Percentiles rank a stretch among this genome's conserved stretches.
These are phyloP conservation scores for Phaeosphaeriaceae sp. DNA, from an alignment of 2,329 filamentous ascomycete genomes.

Conservation along the genomic window DNA sequence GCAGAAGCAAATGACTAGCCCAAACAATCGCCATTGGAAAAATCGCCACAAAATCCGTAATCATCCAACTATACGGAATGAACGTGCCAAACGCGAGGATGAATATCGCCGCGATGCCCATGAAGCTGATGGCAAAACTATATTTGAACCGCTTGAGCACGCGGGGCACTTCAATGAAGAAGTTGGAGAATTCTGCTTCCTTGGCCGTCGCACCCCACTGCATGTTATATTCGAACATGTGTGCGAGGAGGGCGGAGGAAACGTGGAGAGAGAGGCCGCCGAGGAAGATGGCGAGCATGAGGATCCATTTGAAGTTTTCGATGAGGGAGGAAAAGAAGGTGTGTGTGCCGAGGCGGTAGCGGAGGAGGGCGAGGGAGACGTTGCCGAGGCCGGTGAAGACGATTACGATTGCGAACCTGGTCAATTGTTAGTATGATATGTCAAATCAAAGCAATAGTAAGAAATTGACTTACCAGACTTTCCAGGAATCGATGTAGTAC, in stretches of 20 bases:
- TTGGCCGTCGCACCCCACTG: slow-evolving; percentile 85
- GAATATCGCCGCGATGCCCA: slow-evolving; percentile 67
- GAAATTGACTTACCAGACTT: slow-evolving; percentile 58
- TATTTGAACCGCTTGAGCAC: slow-evolving; percentile 79
- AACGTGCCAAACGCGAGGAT: slow-evolving; percentile 67
- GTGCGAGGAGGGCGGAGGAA: slow-evolving; percentile 77
- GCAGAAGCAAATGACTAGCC: slow-evolving; percentile 73
- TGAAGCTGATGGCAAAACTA: slow-evolving; percentile 69
- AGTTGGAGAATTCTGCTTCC: slow-evolving; percentile 81
- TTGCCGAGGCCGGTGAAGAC: slow-evolving; percentile 72
- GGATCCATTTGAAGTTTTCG: slow-evolving; percentile 70
- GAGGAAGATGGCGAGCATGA: slow-evolving; percentile 78
- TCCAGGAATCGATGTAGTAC: slow-evolving; percentile 79
- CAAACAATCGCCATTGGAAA: slow-evolving; percentile 74
- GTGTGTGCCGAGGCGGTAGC: slow-evolving; percentile 68
- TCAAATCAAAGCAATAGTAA: not conserved
- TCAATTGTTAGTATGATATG: not conserved
- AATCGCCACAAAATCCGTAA: slow-evolving; percentile 68
- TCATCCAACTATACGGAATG: slow-evolving; percentile 65
- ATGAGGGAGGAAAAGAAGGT: slow-evolving; percentile 59
- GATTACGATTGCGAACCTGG: slow-evolving; percentile 64
- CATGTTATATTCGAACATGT: slow-evolving; percentile 89
- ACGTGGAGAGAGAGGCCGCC: slow-evolving; percentile 84
- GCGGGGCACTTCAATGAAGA: slow-evolving; percentile 84
- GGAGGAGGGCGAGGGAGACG: slow-evolving; percentile 67